phyloP scores from a whole-genome alignment of 805 yeast species.

The Candida arabinofermentans region DNA sequence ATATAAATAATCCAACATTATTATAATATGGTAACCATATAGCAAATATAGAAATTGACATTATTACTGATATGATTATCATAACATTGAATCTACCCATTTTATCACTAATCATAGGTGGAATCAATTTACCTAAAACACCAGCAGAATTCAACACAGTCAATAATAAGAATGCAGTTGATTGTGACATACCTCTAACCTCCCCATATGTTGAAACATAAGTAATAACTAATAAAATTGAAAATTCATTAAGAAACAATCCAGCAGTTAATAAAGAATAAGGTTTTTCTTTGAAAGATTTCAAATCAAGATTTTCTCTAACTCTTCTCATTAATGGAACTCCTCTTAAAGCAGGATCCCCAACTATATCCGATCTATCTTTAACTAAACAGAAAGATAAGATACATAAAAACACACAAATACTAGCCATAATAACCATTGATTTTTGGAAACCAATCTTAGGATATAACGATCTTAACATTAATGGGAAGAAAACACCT shows the following conservation, averaged over 20 bases:
- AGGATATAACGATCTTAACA: conserved; percentile 45
- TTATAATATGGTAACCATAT: conserved; percentile 58
- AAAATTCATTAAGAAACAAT: conserved; percentile 43
- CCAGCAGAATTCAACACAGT: conserved; percentile 47
- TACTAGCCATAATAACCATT: conserved; percentile 45
- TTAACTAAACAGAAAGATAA: conserved; percentile 35
- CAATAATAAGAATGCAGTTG: conserved; percentile 42
- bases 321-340: conserved; percentile 13
- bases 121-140: conserved; percentile 31
- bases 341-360: conserved; percentile 17
- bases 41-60: conserved; percentile 43
- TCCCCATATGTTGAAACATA: conserved; percentile 52
- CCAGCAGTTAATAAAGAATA: conserved; percentile 37
- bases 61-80: conserved; percentile 40
- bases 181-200: conserved; percentile 41
- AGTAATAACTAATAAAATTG: conserved; percentile 45
- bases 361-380: conserved; percentile 36
- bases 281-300: conserved; percentile 36
- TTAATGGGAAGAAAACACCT: conserved; percentile 50
- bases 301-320: conserved; percentile 34
- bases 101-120: conserved; percentile 29
- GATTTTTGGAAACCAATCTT: conserved; percentile 55
- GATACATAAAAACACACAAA: conserved; percentile 38
- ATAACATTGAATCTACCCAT: conserved; percentile 54
- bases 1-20: conserved; percentile 42